Conservation (phyloP, 1,139 yeast genomes). For the Taphrina wiesneri region DNA sequence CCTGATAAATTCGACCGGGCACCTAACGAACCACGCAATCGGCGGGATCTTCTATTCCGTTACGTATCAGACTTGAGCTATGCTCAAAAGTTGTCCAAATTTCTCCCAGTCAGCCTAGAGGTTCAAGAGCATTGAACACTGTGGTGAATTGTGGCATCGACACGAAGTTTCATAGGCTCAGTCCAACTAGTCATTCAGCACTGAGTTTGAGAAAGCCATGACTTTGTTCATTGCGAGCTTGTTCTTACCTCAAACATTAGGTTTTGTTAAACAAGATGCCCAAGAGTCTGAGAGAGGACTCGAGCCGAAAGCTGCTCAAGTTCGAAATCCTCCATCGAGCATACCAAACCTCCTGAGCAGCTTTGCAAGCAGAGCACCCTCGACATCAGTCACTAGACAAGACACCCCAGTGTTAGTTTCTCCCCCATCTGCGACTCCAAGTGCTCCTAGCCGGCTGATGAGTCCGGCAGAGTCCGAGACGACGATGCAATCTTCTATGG, state of each 20-base stretch:
- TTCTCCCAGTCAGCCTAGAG: too few relatives aligned
- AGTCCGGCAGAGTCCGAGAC: background rate
- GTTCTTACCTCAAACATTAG: slow-evolving; percentile 25
- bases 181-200: slow-evolving; percentile 1
- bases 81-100: too few relatives aligned
- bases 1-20: too few relatives aligned
- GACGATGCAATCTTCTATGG: background rate
- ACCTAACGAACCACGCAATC: too few relatives aligned
- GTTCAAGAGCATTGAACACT: too few relatives aligned
- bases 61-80: too few relatives aligned
- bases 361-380: slow-evolving; percentile 17
- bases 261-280: slow-evolving; percentile 6
- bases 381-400: slow-evolving; percentile 1
- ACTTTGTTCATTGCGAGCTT: slow-evolving; percentile 20
- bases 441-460: background rate
- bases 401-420: slow-evolving; percentile 8
- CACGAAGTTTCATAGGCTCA: too few relatives aligned
- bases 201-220: slow-evolving; percentile 9
- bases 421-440: background rate
- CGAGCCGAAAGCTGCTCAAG: background rate
- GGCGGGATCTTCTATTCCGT: too few relatives aligned
- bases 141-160: too few relatives aligned
- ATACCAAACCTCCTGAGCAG: slow-evolving; percentile 23
- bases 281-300: background rate
- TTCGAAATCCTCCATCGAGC: background rate